These are phyloP conservation scores for Litsea cubeba DNA, from an alignment of 164 flowering plant genomes.

Conservation along the genomic window DNA sequence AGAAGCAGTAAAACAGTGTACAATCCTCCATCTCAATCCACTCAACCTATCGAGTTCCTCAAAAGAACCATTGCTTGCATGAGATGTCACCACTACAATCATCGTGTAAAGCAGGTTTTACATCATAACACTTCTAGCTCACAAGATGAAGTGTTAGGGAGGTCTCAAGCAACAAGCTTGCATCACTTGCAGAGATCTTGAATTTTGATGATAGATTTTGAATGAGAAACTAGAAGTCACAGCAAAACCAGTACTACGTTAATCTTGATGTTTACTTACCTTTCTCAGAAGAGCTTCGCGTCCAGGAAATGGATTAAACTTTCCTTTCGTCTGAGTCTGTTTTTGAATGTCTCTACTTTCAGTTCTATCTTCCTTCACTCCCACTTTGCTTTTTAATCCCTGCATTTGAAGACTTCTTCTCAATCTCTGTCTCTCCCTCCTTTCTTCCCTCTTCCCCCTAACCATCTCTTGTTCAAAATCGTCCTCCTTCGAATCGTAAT, in stretches of 20 bases:
- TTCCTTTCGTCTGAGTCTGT: not conserved
- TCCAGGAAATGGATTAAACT: constrained; percentile 54
- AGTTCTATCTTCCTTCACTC: not conserved
- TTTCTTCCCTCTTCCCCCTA: constrained; percentile 21
- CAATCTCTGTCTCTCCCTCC: constrained; percentile 26
- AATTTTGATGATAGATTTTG: not conserved
- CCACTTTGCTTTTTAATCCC: constrained; percentile 4
- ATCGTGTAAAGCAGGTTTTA: not conserved
- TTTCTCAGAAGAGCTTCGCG: constrained; percentile 53
- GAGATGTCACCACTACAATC: not conserved
- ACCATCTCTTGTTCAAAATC: constrained; percentile 6
- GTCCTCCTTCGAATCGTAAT: constrained; percentile 4
- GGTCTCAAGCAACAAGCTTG: not conserved
- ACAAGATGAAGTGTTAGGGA: not conserved
- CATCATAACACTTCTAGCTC: not conserved
- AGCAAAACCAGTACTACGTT: not conserved
- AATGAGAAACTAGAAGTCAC: not conserved
- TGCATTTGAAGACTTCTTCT: constrained; percentile 20
- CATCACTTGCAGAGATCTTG: not conserved
- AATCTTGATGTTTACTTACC: not conserved
- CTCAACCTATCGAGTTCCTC: not conserved
- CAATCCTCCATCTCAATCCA: not conserved
- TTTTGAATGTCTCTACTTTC: not conserved
- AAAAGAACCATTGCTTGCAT: not conserved
- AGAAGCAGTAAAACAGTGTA: too few relatives aligned